These are phyloP conservation scores for Neofusicoccum kwambonambiense DNA, from an alignment of 2,329 filamentous ascomycete genomes.

Conservation along the genomic window DNA sequence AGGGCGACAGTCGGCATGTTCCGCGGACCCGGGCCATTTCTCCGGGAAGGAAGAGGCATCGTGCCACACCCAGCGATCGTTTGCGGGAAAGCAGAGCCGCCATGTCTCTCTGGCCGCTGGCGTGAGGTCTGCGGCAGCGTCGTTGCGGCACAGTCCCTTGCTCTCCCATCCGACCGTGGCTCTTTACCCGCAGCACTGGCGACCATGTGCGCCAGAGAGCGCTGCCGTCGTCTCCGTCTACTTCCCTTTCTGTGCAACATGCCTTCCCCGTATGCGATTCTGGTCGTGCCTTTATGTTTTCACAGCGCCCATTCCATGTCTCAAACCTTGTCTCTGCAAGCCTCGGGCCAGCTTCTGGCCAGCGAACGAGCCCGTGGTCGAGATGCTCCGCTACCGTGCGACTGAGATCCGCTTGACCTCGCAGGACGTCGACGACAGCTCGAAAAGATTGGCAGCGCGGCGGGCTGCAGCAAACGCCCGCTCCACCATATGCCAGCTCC, in stretches of 20 bases:
- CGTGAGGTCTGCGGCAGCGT: neutral
- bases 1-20: neutral
- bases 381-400: constrained; percentile 36
- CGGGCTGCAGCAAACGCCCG: constrained; percentile 21
- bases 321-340: neutral
- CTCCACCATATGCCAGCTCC: constrained; percentile 6
- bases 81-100: neutral
- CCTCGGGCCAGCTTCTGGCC: neutral
- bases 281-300: neutral
- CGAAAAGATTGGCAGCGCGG: constrained; percentile 31
- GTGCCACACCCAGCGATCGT: neutral
- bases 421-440: constrained; percentile 36
- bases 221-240: neutral
- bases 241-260: constrained; percentile 6
- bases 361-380: neutral
- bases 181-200: neutral
- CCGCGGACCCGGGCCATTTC: neutral
- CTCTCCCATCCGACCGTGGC: neutral
- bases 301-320: neutral
- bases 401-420: constrained; percentile 38
- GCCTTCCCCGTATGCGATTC: neutral
- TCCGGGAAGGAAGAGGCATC: neutral
- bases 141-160: neutral
- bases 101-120: neutral
- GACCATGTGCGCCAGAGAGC: neutral